Conservation (phyloP, 1,284 basidiomycete species). For the Rhodotorula sp. region DNA sequence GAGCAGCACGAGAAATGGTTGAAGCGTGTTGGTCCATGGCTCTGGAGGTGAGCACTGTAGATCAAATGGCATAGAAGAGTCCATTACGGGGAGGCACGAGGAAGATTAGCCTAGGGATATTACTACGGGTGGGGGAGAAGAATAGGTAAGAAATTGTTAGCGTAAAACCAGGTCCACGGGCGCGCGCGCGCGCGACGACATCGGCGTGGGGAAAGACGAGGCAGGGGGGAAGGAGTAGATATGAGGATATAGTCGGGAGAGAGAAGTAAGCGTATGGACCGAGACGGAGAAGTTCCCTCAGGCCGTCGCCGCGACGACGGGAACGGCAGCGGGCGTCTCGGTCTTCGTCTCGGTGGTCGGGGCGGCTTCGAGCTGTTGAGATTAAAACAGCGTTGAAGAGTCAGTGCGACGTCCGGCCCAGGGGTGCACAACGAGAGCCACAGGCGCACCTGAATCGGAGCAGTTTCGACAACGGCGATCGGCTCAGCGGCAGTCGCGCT, state of each 20-base stretch:
- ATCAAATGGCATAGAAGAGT: no score
- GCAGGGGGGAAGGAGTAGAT: neutral
- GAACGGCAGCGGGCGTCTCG: neutral
- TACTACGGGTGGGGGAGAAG: no score
- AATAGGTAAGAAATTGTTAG: no score
- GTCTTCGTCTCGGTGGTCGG: slow-evolving; percentile 15
- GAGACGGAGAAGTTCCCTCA: neutral
- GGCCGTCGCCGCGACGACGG: neutral
- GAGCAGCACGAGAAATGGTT: no score
- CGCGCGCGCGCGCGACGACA: no score
- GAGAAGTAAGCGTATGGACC: neutral
- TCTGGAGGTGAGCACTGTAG: no score
- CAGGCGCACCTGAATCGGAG: neutral
- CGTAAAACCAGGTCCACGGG: no score
- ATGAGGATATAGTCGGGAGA: neutral
- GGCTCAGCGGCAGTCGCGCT: neutral
- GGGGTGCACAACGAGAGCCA: no score
- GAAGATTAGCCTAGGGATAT: no score
- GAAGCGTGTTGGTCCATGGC: no score
- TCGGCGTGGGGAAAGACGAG: no score
- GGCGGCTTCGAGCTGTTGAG: slow-evolving; percentile 13
- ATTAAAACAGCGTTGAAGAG: neutral
- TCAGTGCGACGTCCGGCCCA: neutral
- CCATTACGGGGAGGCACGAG: no score
- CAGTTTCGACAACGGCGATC: neutral